These are phyloP conservation scores for Asterionellopsis glacialis DNA, from an alignment of 108 stramenopile genomes.

Conservation along the genomic window DNA sequence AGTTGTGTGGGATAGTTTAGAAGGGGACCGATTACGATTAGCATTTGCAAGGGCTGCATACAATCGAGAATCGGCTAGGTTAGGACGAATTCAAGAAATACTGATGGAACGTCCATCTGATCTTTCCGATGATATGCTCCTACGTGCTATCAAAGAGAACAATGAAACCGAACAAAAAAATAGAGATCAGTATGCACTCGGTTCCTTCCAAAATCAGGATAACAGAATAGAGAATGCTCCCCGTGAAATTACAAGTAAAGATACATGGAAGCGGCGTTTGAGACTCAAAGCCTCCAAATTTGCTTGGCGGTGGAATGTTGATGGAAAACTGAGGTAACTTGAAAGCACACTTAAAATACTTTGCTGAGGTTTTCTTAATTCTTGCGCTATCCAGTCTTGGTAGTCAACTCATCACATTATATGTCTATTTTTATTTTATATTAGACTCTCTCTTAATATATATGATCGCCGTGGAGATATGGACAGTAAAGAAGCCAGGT, in stretches of 20 bases:
- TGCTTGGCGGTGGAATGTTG: slow-evolving; percentile 28
- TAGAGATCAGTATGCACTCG: no score
- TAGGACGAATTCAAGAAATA: slow-evolving; percentile 44
- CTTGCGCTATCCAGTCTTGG: no score
- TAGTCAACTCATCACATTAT: no score
- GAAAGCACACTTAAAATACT: no score
- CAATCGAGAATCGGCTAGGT: slow-evolving; percentile 45
- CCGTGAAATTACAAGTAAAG: no score
- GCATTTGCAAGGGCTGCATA: slow-evolving; percentile 55
- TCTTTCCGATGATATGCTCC: slow-evolving; percentile 28
- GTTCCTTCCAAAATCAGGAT: no score
- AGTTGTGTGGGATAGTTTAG: slow-evolving; percentile 4
- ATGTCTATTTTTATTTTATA: background rate
- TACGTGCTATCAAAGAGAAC: background rate
- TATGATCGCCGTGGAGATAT: slow-evolving; percentile 18
- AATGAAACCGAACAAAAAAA: no score
- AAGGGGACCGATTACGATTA: slow-evolving; percentile 35
- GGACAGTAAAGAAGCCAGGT: slow-evolving; percentile 12
- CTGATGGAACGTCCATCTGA: slow-evolving; percentile 45
- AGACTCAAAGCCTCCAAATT: slow-evolving; percentile 8
- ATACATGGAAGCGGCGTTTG: background rate
- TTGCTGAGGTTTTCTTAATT: no score
- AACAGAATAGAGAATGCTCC: no score
- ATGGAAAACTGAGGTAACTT: slow-evolving; percentile 4
- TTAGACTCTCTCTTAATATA: slow-evolving; percentile 18